Conservation (phyloP, 495 filamentous ascomycete genomes). For the Paragyromitra xinjiangensis region DNA sequence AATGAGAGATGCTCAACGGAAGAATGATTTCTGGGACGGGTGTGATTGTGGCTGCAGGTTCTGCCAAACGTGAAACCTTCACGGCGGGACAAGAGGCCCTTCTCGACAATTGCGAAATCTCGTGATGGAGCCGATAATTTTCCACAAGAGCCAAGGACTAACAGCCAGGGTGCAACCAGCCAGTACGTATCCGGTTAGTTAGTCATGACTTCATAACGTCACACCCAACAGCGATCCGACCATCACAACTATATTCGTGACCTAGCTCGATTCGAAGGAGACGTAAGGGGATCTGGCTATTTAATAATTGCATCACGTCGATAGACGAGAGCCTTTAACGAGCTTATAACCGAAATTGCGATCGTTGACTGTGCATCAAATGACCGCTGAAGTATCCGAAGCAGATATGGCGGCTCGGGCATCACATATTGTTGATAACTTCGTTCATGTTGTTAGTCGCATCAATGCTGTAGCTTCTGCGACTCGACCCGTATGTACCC, state of each 20-base stretch:
- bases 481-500: slow-evolving; percentile 23
- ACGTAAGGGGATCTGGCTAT: slow-evolving; percentile 1
- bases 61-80: slow-evolving; percentile 20
- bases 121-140: too few species aligned
- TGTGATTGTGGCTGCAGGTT: slow-evolving; percentile 47
- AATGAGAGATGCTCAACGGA: background rate
- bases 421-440: slow-evolving; percentile 40
- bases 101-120: background rate
- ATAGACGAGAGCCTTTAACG: slow-evolving; percentile 18
- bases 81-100: background rate
- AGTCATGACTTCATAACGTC: slow-evolving; percentile 12
- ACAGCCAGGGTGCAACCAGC: background rate
- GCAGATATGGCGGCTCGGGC: slow-evolving; percentile 44
- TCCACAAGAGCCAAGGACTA: background rate
- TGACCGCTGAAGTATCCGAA: slow-evolving; percentile 21
- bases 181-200: background rate
- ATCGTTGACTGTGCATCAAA: slow-evolving; percentile 10
- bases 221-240: slow-evolving; percentile 27
- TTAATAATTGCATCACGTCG: background rate
- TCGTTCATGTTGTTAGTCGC: slow-evolving; percentile 39
- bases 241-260: background rate
- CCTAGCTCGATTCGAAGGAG: background rate
- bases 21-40: slow-evolving; percentile 21
- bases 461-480: slow-evolving; percentile 45
- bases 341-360: slow-evolving; percentile 27